Percentiles rank a stretch among this genome's conserved stretches.
Evolutionary conservation across 306 rosid species (phyloP).

Genomic region (Castanea sativa): DNA sequence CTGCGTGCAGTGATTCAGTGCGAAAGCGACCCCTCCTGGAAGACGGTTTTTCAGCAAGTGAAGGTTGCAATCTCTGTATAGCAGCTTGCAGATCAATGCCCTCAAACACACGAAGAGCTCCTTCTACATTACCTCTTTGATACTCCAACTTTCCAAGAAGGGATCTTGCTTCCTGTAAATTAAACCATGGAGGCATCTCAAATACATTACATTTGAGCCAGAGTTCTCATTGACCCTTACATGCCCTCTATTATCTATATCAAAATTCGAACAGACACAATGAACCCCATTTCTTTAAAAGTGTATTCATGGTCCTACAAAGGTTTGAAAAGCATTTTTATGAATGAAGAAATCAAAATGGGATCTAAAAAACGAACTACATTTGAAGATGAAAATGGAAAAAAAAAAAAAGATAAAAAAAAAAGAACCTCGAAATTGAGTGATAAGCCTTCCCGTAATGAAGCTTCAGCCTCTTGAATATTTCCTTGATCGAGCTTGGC

Average conservation of each 20-base stretch:
- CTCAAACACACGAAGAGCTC: conserved; percentile 89
- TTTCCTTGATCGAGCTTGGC: conserved; percentile 91
- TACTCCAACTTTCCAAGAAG: conserved; percentile 98
- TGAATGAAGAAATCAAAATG: no score
- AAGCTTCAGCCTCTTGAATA: conserved; percentile 81
- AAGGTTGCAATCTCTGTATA: conserved; percentile 78
- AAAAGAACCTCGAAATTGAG: conserved; percentile 72
- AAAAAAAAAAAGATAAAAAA: no score
- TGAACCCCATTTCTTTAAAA: no score
- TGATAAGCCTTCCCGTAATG: conserved; percentile 82
- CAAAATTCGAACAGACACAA: no score
- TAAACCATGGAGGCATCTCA: conserved; percentile 14
- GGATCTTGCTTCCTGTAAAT: conserved; percentile 89
- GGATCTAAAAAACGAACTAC: no score
- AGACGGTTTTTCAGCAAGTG: conserved; percentile 53
- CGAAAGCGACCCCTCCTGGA: conserved; percentile 63
- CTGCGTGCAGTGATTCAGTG: conserved; percentile 57
- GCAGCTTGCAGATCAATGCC: conserved; percentile 96
- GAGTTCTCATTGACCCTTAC: no score
- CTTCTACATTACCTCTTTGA: conserved; percentile 94
- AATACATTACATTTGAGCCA: background rate
- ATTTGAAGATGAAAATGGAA: no score
- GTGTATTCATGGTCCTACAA: no score
- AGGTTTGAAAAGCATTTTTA: no score
- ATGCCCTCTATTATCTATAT: no score